A percentile compares a stretch with the other conserved stretches of the same genome.
phyloP scores from a whole-genome alignment of 257 asterid species.

The Fraxinus excelsior region DNA sequence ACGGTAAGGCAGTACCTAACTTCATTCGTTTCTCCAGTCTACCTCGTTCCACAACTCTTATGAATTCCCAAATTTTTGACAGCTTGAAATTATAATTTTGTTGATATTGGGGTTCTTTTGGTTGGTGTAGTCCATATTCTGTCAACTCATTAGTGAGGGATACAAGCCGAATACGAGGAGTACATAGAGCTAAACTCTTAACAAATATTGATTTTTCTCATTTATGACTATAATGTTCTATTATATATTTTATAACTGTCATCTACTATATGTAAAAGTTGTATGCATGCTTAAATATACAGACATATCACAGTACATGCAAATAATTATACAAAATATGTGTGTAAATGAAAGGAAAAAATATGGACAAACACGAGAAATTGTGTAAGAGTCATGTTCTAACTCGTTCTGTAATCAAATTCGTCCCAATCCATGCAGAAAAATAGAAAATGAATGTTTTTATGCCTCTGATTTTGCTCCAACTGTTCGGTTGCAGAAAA shows the following conservation, averaged over 20 bases:
- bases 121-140: too few relatives aligned
- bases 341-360: neutral
- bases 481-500: conserved; percentile 3
- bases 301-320: neutral
- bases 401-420: neutral
- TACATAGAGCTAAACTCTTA: neutral
- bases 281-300: neutral
- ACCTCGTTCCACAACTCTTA: conserved; percentile 12
- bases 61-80: neutral
- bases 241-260: neutral
- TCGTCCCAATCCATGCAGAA: neutral
- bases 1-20: conserved; percentile 53
- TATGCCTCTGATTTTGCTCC: neutral
- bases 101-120: neutral
- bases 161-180: neutral
- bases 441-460: neutral
- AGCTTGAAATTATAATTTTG: neutral
- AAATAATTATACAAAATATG: neutral
- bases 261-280: neutral
- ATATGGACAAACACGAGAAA: neutral
- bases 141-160: neutral
- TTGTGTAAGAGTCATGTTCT: neutral
- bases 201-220: neutral
- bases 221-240: neutral
- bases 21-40: conserved; percentile 17